Evolutionary conservation across 2,329 filamentous ascomycete genomes (phyloP).

Genomic region (Epichloe brachyelytri): DNA sequence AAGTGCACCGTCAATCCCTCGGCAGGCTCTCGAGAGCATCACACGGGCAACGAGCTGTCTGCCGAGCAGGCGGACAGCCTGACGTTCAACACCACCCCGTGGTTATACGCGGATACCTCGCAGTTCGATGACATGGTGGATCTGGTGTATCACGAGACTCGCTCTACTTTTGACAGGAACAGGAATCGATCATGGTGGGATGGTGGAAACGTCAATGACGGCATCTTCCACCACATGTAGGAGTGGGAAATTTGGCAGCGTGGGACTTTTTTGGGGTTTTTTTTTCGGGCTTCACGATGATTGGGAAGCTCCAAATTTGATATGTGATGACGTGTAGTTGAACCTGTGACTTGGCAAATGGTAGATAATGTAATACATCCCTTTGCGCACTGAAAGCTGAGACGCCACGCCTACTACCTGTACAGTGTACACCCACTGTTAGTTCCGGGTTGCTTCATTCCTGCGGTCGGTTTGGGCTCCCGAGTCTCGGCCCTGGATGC

Average conservation of each 20-base stretch:
- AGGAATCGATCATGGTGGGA: conserved; percentile 27
- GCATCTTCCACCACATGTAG: conserved; percentile 27
- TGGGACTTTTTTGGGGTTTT: too few species aligned
- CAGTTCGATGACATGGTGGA: conserved; percentile 26
- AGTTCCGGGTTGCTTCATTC: too few species aligned
- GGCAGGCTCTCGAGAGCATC: conserved; percentile 12
- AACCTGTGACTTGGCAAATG: too few species aligned
- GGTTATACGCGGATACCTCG: conserved; percentile 29
- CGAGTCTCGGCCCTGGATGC: background rate
- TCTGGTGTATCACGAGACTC: conserved; percentile 20
- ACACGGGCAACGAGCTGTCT: conserved; percentile 16
- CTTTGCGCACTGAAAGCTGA: too few species aligned
- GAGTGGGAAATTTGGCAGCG: background rate
- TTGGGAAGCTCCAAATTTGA: too few species aligned
- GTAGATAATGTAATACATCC: too few species aligned
- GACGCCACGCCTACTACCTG: too few species aligned
- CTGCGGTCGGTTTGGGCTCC: background rate
- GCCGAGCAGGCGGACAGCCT: conserved; percentile 23
- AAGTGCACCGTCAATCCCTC: conserved; percentile 15
- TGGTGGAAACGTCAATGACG: conserved; percentile 24
- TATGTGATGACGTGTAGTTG: too few species aligned
- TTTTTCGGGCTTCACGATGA: background rate
- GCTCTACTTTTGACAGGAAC: conserved; percentile 12
- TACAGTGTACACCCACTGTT: too few species aligned
- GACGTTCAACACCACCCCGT: conserved; percentile 28